Evolutionary conservation across 345 rosid species (phyloP).

Genomic region (Angophora floribunda): DNA sequence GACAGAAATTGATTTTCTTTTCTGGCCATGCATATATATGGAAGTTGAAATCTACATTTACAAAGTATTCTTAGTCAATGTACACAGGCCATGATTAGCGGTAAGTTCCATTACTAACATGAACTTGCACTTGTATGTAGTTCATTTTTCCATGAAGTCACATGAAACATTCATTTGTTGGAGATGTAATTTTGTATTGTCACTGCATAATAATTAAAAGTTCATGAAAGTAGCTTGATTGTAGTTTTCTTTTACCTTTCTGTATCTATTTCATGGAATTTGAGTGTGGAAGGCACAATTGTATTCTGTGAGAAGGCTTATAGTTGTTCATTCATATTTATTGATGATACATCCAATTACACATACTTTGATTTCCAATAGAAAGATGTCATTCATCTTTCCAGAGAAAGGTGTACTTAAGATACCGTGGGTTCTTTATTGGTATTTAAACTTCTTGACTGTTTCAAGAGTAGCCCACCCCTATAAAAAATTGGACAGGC

Average conservation of each 20-base stretch:
- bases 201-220: not conserved
- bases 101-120: not conserved
- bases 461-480: not conserved
- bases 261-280: not conserved
- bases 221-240: not conserved
- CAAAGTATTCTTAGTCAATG: not conserved
- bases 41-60: not conserved
- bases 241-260: not conserved
- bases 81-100: not conserved
- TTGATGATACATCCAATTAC: not conserved
- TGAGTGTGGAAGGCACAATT: not conserved
- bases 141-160: not conserved
- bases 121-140: not conserved
- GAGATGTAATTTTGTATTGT: not conserved
- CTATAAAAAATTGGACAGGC: not conserved
- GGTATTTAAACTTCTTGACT: not conserved
- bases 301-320: not conserved
- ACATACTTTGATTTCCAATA: not conserved
- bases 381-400: not conserved
- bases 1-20: not conserved
- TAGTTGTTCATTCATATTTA: not conserved
- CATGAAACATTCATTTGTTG: not conserved
- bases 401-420: not conserved
- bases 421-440: not conserved
- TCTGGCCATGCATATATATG: not conserved